Evolutionary conservation across 768 basidiomycete genomes (phyloP), one percentile per base, ranked within the genome.

Genomic region (Serendipita sp.): DNA sequence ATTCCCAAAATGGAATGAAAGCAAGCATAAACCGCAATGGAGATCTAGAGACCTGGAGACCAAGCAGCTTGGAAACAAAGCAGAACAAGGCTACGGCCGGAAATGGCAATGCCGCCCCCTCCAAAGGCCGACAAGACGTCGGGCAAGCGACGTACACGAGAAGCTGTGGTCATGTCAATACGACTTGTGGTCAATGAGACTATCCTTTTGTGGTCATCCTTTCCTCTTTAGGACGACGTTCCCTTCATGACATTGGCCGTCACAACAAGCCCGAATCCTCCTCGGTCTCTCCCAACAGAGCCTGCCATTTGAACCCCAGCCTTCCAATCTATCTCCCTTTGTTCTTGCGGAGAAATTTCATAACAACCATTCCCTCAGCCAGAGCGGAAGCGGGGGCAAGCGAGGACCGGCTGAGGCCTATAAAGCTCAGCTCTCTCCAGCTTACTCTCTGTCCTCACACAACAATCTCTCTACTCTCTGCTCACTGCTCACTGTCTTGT

Each of bases 141-240:
- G 23, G 23, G 23, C 23, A 23, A 23, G 23, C 23, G 23, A 23
- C 23, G 23, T 41, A 41, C 16, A 60, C 56, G 30, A 60, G 56
- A 60, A 60, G 56, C 56, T 28, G 18, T 52, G 18, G 41, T 32
- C 23, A 23, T 7, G 32, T 32, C 18, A 52, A 4, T 10, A 34
- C 56, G 16, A n/a, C 10, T 36, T 23, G 23, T 23, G 23, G 23
- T 60, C 36, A 60, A 60, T 60, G 10, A 30, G n/a, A 34, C 48
- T 51, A 18, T 60, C 56, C 35, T 34, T 60, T 28, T 60, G 56
- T 38, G 16, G 36, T 41, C 41, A 41, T 10, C 10, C 10, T 28
- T 60, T 23, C 56, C 56, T 60, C 4, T 60, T 60, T 60, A 4
- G 30, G 56, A 60, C 56, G 30, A 38, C 56, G 56, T 60, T 60